These are phyloP conservation scores for Paracorniculantispora psalliotae DNA, from an alignment of 2,329 filamentous ascomycete species.

Conservation along the genomic window DNA sequence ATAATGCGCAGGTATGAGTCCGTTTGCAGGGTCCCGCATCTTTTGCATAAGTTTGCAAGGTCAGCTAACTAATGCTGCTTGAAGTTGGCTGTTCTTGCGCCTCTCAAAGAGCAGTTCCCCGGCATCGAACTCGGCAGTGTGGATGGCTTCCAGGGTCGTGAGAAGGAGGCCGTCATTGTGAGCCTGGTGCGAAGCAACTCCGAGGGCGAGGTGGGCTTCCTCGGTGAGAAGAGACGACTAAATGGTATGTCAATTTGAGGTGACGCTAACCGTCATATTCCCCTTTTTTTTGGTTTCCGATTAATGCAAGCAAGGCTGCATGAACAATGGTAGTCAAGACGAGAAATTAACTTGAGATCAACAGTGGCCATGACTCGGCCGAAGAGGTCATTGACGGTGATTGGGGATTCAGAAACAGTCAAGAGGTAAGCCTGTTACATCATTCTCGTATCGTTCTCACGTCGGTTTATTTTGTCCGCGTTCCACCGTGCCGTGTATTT, in stretches of 20 bases:
- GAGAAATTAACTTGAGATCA: slow-evolving; percentile 25
- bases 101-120: slow-evolving; percentile 74
- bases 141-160: slow-evolving; percentile 93
- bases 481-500: not conserved
- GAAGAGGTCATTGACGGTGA: slow-evolving; percentile 81
- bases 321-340: not conserved
- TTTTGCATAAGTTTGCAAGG: slow-evolving; percentile 14
- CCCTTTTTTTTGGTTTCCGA: not conserved
- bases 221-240: slow-evolving; percentile 83
- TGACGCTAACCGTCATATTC: slow-evolving; percentile 3
- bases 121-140: slow-evolving; percentile 93
- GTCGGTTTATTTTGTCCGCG: not conserved
- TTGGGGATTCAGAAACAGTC: slow-evolving; percentile 93
- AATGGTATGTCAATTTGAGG: slow-evolving; percentile 62
- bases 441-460: slow-evolving; percentile 1
- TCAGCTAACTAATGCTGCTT: not conserved
- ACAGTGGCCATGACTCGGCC: slow-evolving; percentile 98
- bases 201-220: slow-evolving; percentile 83
- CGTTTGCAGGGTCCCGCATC: not conserved
- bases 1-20: slow-evolving; percentile 74
- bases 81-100: slow-evolving; percentile 70
- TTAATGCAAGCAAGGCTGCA: not conserved
- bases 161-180: slow-evolving; percentile 93
- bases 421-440: slow-evolving; percentile 59
- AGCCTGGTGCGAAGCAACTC: slow-evolving; percentile 90